phyloP scores from a whole-genome alignment of 805 yeast genomes.

The Saccharomycopsis babjevae region DNA sequence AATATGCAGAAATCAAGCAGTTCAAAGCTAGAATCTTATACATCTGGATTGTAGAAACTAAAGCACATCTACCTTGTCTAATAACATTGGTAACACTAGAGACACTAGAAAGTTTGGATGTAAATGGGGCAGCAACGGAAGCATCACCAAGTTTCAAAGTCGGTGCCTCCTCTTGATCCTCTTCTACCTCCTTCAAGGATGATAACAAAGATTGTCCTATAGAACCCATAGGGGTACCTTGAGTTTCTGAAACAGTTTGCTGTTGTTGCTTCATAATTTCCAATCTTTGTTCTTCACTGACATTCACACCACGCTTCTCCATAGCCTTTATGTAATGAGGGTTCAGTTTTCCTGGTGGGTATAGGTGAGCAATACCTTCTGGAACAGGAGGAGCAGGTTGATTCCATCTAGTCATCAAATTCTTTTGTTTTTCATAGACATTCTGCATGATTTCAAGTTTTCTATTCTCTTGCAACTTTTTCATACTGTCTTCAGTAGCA shows the following conservation, averaged over 20 bases:
- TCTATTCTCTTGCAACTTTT: constrained; percentile 75
- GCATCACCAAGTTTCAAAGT: constrained; percentile 94
- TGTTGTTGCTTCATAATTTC: constrained; percentile 25
- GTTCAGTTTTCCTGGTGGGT: constrained; percentile 90
- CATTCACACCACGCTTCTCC: constrained; percentile 71
- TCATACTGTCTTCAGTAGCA: constrained; percentile 91
- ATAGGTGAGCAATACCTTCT: constrained; percentile 77
- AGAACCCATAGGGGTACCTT: constrained; percentile 27
- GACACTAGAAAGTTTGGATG: constrained; percentile 87
- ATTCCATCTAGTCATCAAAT: constrained; percentile 69
- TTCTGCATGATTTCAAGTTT: constrained; percentile 51
- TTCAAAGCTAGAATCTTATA: constrained; percentile 94
- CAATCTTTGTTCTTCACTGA: constrained; percentile 60
- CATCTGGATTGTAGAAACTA: constrained; percentile 97
- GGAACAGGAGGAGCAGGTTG: constrained; percentile 82
- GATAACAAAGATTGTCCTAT: constrained; percentile 59
- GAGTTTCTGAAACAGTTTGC: constrained; percentile 27
- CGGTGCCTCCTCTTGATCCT: constrained; percentile 74
- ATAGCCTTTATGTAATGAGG: constrained; percentile 81
- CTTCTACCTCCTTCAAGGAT: constrained; percentile 44
- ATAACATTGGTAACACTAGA: constrained; percentile 86
- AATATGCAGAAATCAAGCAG: constrained; percentile 93
- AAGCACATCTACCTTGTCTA: constrained; percentile 97
- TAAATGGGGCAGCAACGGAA: constrained; percentile 97
- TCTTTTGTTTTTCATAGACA: constrained; percentile 78